phyloP scores from a whole-genome alignment of 2,329 filamentous ascomycete genomes.

The Fragosphaeria purpurea region DNA sequence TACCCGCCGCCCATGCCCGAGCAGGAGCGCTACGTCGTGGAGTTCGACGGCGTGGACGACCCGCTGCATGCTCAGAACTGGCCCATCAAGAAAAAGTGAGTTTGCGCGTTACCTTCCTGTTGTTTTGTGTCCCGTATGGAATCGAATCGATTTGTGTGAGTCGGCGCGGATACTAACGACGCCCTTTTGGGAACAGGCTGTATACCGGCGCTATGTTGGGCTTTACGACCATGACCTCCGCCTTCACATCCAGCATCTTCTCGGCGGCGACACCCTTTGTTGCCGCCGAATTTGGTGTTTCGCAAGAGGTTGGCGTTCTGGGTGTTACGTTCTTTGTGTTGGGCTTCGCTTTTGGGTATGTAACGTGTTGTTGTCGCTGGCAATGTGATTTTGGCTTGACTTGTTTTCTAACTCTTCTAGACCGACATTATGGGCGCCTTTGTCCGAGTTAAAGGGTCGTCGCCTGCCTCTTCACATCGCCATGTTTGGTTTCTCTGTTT shows the following conservation, averaged over 20 bases:
- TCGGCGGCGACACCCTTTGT: constrained; percentile 53
- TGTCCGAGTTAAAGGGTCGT: constrained; percentile 63
- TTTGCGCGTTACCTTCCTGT: constrained; percentile 1
- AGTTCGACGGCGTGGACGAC: constrained; percentile 76
- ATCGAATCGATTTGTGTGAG: too few species aligned
- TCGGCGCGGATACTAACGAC: too few species aligned
- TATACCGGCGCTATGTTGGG: constrained; percentile 58
- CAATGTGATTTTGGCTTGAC: neutral
- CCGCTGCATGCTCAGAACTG: constrained; percentile 84
- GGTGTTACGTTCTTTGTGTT: constrained; percentile 62
- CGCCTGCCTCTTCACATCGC: constrained; percentile 48
- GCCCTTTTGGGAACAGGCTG: constrained; percentile 29
- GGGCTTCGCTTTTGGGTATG: constrained; percentile 54
- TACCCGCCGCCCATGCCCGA: constrained; percentile 61
- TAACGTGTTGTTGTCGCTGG: too few species aligned
- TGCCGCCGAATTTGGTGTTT: constrained; percentile 49
- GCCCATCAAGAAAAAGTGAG: constrained; percentile 66
- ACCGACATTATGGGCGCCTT: constrained; percentile 60
- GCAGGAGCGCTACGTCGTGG: constrained; percentile 65
- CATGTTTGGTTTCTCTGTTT: constrained; percentile 61
- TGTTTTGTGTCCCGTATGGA: neutral
- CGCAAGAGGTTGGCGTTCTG: constrained; percentile 50
- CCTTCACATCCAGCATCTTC: constrained; percentile 69
- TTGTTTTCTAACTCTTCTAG: constrained; percentile 13
- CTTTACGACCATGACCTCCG: constrained; percentile 60